Evolutionary conservation across 805 yeast species (phyloP), one percentile per base, ranked within the genome.

Genomic region (Ogataea neopini): DNA sequence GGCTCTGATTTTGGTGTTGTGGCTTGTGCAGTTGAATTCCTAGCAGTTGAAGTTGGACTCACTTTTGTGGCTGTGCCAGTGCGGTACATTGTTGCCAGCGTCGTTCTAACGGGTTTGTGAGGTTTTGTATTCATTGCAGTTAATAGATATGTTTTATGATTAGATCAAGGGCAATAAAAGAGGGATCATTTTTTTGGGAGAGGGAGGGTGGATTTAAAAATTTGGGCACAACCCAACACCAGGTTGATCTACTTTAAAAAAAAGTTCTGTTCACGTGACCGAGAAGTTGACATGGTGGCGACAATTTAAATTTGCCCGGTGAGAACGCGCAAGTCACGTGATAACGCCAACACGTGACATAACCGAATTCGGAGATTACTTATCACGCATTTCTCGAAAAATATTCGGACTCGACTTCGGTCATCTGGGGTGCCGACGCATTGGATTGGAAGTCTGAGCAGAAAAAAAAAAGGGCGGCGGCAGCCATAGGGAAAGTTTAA

Each of bases 401-500:
- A n/a, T 28, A n/a, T 14, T 46, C 57, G 57, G 57, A 48, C 32
- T 50, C 57, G 57, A 53, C 49, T 48, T 53, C 57, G 57, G 57
- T 34, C 39, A 23, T 18, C 37, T 14, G 29, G 28, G 33, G 22
- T 17, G 26, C 36, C 43, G 37, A 29, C 41, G 34, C 42, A 22
- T 39, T 13, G 33, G 33, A 39, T 39, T 39, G 43, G 43, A 22
- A 28, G 26, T n/a, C 36, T 30, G 43, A 29, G 20, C 19, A 7
- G 15, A 28, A 28, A 28, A 28, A 28, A 28, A 30, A 30, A n/a
- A 30, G 34, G 34, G 34, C 43, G 40, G 43, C 28, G 33, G 13
- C 25, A 11, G 34, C 25, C 35, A 33, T 22, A 15, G 25, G 5
- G 39, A 26, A 33, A 43, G 40, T 36, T 23, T 22, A 5, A 5